Conservation (phyloP, 31 red algal genomes). For the Asparagopsis taxiformis region DNA sequence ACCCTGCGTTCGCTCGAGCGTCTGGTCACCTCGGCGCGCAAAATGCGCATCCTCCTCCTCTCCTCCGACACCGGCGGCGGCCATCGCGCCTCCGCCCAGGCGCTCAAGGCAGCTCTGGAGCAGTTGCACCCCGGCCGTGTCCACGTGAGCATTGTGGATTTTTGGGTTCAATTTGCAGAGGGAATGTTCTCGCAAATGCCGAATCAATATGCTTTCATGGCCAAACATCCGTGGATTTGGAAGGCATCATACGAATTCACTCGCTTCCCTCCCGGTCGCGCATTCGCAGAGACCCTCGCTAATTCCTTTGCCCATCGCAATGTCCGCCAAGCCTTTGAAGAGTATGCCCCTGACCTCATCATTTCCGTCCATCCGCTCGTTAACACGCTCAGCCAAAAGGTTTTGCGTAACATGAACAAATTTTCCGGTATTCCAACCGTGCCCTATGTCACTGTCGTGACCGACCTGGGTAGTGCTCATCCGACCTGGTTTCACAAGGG, state of each 20-base stretch:
- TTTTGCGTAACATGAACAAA: constrained; percentile 39
- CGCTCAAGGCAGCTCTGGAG: constrained; percentile 69
- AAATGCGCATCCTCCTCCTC: constrained; percentile 86
- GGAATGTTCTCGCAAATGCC: constrained; percentile 77
- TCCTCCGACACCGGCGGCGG: constrained; percentile 99
- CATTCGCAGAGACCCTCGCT: constrained; percentile 72
- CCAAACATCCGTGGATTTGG: constrained; percentile 88
- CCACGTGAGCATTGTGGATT: constrained; percentile 80
- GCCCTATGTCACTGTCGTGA: constrained; percentile 96
- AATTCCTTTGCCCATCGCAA: constrained; percentile 67
- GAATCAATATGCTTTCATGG: constrained; percentile 82
- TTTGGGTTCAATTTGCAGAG: constrained; percentile 76
- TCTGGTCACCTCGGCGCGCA: constrained; percentile 8
- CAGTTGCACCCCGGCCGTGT: constrained; percentile 48
- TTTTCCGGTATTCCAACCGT: constrained; percentile 7
- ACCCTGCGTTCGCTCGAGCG: neutral
- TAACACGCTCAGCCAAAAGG: constrained; percentile 74
- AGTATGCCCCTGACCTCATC: constrained; percentile 81
- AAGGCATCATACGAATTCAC: constrained; percentile 74
- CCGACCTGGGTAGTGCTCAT: constrained; percentile 95
- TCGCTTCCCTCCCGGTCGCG: constrained; percentile 63
- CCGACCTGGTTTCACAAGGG: constrained; percentile 90
- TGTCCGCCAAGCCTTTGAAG: constrained; percentile 56
- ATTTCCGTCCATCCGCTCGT: constrained; percentile 94
- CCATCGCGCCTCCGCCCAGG: constrained; percentile 90